Evolutionary conservation across 2,329 filamentous ascomycete species (phyloP).

Genomic region (Berkeleyomyces basicola): DNA sequence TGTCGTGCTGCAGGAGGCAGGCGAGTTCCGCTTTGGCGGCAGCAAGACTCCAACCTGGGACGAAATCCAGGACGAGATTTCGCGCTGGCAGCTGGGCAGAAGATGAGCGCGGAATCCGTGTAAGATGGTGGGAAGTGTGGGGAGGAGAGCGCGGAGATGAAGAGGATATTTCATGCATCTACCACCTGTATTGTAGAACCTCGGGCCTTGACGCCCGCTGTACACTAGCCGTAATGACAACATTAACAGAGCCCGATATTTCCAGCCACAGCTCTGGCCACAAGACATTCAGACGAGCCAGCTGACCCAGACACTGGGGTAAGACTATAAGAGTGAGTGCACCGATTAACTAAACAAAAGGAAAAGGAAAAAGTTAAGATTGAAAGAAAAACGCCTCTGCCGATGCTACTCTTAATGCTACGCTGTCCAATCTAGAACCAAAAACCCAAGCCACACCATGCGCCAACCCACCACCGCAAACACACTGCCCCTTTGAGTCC

Average conservation of each 20-base stretch:
- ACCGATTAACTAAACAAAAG: background rate
- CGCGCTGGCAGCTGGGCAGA: conserved; percentile 52
- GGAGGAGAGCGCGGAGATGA: background rate
- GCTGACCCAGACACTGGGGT: background rate
- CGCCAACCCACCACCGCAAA: background rate
- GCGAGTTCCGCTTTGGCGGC: conserved; percentile 32
- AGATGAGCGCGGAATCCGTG: background rate
- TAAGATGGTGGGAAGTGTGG: background rate
- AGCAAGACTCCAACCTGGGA: conserved; percentile 62
- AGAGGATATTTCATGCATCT: background rate
- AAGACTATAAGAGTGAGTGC: background rate
- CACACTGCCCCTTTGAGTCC: no score
- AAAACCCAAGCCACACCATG: background rate
- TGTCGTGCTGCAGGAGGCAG: conserved; percentile 83
- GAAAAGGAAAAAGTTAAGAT: background rate
- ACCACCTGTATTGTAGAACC: background rate
- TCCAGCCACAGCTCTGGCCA: background rate
- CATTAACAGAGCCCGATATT: background rate
- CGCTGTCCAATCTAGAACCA: background rate
- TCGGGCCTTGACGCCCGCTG: conserved; percentile 4
- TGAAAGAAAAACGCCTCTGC: background rate
- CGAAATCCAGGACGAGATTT: conserved; percentile 76
- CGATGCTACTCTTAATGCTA: background rate
- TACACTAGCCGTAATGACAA: conserved; percentile 11
- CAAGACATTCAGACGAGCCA: background rate